phyloP scores from a whole-genome alignment of 768 basidiomycete genomes.

The Trametes sanguinea region DNA sequence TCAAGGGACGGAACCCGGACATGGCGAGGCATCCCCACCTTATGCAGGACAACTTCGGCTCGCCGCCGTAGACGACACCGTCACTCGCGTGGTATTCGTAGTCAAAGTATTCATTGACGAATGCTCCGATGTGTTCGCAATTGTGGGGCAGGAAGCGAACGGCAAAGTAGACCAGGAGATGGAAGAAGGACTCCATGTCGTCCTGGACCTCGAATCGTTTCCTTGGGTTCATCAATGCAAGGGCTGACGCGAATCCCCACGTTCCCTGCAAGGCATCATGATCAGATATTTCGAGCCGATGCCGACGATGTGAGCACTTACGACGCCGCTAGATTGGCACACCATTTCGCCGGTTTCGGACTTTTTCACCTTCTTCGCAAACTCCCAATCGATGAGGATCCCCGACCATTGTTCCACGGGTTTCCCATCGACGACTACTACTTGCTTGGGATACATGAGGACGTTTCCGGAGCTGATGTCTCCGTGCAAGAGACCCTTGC shows the following conservation, averaged over 20 bases:
- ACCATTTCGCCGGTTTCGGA: no score
- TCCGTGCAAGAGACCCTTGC: conserved; percentile 3
- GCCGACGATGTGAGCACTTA: not conserved
- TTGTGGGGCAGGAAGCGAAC: conserved; percentile 20
- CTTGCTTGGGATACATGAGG: not conserved
- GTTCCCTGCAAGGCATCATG: not conserved
- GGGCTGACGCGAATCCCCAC: conserved; percentile 12
- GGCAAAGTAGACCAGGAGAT: conserved; percentile 2
- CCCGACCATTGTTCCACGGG: not conserved
- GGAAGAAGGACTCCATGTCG: conserved; percentile 16
- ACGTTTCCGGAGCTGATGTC: conserved; percentile 16
- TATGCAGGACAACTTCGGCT: not conserved
- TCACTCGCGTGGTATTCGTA: not conserved
- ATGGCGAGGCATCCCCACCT: no score
- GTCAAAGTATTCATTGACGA: conserved; percentile 12
- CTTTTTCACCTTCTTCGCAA: not conserved
- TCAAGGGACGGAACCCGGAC: no score
- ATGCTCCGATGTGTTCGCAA: conserved; percentile 9
- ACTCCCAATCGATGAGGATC: conserved; percentile 15
- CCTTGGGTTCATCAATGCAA: not conserved
- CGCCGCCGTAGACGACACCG: not conserved
- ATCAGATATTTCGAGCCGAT: not conserved
- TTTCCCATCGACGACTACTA: not conserved
- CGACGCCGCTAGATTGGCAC: not conserved
- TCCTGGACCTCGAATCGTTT: not conserved